phyloP scores from a whole-genome alignment of 2,329 filamentous ascomycete species.

The Hypoxylon rubiginosum region DNA sequence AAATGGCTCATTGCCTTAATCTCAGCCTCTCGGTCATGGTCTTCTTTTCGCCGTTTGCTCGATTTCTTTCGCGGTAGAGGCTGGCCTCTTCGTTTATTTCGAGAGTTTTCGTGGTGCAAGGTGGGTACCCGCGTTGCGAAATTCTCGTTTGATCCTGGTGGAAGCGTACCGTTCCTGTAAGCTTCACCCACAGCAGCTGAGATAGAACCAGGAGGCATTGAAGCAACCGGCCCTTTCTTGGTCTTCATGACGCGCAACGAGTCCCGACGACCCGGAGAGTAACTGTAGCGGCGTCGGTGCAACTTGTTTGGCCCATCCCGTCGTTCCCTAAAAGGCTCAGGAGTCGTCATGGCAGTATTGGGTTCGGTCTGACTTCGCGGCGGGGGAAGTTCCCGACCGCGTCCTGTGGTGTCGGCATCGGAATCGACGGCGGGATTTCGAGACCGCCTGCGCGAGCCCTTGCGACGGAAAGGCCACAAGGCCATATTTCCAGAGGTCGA shows the following conservation, averaged over 20 bases:
- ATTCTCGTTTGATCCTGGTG: conserved; percentile 37
- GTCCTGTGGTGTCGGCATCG: conserved; percentile 36
- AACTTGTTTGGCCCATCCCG: conserved; percentile 63
- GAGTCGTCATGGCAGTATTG: conserved; percentile 33
- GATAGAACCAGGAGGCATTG: conserved; percentile 42
- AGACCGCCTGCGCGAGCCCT: conserved; percentile 74
- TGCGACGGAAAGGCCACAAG: conserved; percentile 86
- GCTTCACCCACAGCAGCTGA: conserved; percentile 29
- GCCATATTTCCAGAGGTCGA: conserved; percentile 67
- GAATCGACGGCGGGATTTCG: conserved; percentile 50
- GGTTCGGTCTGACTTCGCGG: conserved; percentile 49
- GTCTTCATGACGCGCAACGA: conserved; percentile 60
- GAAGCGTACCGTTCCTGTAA: conserved; percentile 25
- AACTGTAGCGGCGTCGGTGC: conserved; percentile 68
- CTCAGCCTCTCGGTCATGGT: conserved; percentile 85
- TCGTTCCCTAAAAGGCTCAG: conserved; percentile 49
- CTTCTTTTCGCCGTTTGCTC: conserved; percentile 81
- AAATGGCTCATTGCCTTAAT: conserved; percentile 85
- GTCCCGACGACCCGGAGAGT: conserved; percentile 72
- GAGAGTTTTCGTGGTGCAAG: conserved; percentile 65
- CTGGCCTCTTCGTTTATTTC: conserved; percentile 70
- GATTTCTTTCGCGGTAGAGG: conserved; percentile 77
- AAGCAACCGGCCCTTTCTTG: conserved; percentile 47
- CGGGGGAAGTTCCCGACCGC: conserved; percentile 39
- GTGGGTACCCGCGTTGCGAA: conserved; percentile 61